Percentiles rank a stretch among this genome's conserved stretches.
Conservation (phyloP, 2,329 filamentous ascomycete species). For the Malbranchea cinnamomea region DNA sequence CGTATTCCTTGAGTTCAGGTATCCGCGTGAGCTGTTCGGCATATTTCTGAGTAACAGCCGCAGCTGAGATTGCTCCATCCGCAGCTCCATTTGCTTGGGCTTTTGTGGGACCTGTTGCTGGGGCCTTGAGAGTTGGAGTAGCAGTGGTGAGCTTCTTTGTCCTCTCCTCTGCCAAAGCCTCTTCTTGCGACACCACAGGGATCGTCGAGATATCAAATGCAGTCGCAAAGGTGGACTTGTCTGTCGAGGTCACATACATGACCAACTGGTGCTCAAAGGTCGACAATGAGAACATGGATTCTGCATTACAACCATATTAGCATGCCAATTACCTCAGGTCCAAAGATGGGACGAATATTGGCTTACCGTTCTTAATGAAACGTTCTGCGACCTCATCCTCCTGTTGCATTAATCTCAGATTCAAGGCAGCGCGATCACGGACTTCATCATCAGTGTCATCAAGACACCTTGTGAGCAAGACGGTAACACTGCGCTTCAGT, state of each 20-base stretch:
- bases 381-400: conserved; percentile 72
- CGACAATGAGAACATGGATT: conserved; percentile 87
- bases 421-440: conserved; percentile 83
- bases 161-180: conserved; percentile 88
- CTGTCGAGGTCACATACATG: conserved; percentile 89
- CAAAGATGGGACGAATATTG: conserved; percentile 2
- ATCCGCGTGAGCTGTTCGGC: conserved; percentile 75
- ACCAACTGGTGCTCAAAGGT: conserved; percentile 95
- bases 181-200: conserved; percentile 85
- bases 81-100: conserved; percentile 50
- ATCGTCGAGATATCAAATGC: conserved; percentile 87
- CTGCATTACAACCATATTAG: too few relatives aligned
- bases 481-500: conserved; percentile 88
- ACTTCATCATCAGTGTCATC: conserved; percentile 98
- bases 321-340: too few relatives aligned
- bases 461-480: conserved; percentile 80
- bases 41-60: conserved; percentile 74
- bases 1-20: conserved; percentile 81
- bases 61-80: conserved; percentile 61
- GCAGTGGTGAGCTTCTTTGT: conserved; percentile 94
- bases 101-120: conserved; percentile 65
- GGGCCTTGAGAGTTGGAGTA: conserved; percentile 85
- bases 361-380: conserved; percentile 80
- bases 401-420: conserved; percentile 80
- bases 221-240: conserved; percentile 66